A percentile compares a stretch with the other conserved stretches of the same genome.
These are phyloP conservation scores for Daldinia bambusicola DNA, from an alignment of 495 filamentous ascomycete genomes.

Conservation along the genomic window DNA sequence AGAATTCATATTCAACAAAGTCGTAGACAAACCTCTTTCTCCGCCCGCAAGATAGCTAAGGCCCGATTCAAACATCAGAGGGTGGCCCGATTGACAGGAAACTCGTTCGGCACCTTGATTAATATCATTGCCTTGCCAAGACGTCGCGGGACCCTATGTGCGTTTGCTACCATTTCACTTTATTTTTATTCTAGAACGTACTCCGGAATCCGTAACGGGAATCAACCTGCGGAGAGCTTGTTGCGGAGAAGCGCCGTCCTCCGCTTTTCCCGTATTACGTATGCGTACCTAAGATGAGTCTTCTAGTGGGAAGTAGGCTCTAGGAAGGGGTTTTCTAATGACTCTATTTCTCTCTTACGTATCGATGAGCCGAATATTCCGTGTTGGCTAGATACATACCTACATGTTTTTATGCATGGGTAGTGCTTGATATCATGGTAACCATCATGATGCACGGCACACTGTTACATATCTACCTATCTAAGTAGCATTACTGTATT, in stretches of 20 bases:
- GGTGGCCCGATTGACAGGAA: slow-evolving; percentile 43
- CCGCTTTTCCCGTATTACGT: slow-evolving; percentile 4
- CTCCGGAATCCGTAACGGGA: slow-evolving; percentile 32
- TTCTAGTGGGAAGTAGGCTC: neutral
- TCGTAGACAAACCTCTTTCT: slow-evolving; percentile 23
- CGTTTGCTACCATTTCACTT: slow-evolving; percentile 41
- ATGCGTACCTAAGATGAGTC: neutral
- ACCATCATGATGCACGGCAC: neutral
- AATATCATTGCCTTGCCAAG: slow-evolving; percentile 41
- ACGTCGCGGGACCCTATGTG: slow-evolving; percentile 40
- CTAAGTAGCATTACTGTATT: slow-evolving; percentile 9
- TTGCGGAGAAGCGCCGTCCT: slow-evolving; percentile 33
- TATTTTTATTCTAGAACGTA: slow-evolving; percentile 40
- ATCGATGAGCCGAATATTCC: neutral
- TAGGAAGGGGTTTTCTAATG: neutral
- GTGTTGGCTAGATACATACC: no score
- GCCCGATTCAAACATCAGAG: slow-evolving; percentile 44
- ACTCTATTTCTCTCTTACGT: neutral
- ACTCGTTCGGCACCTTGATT: slow-evolving; percentile 42
- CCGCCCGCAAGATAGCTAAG: slow-evolving; percentile 32
- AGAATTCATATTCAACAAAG: slow-evolving; percentile 7
- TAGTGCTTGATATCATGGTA: slow-evolving; percentile 22
- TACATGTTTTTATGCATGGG: slow-evolving; percentile 1
- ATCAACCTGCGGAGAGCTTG: slow-evolving; percentile 37
- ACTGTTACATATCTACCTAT: slow-evolving; percentile 1